A percentile compares a stretch with the other conserved stretches of the same genome.
These are phyloP conservation scores for Leccinum variabile DNA, from an alignment of 1,284 basidiomycete species.

Conservation along the genomic window DNA sequence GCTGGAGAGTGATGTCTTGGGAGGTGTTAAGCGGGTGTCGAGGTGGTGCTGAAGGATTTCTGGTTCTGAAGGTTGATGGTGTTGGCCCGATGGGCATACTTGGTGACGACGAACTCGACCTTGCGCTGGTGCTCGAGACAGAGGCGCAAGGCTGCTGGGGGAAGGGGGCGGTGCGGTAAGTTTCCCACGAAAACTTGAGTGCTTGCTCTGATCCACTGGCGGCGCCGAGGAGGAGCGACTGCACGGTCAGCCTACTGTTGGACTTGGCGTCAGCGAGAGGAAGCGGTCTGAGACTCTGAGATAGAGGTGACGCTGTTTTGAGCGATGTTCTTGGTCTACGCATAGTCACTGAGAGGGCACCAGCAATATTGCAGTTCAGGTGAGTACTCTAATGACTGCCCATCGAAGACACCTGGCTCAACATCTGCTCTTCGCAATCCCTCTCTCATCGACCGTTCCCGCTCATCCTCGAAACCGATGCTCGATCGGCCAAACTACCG, in stretches of 20 bases:
- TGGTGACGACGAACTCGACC: too few species aligned
- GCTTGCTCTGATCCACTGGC: too few species aligned
- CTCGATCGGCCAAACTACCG: conserved; percentile 35
- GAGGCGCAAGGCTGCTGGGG: too few species aligned
- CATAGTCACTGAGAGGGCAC: too few species aligned
- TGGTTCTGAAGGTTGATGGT: too few species aligned
- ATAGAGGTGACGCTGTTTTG: conserved; percentile 47
- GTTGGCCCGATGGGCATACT: too few species aligned
- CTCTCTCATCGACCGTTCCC: conserved; percentile 53
- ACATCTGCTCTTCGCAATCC: conserved; percentile 58
- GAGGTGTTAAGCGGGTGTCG: conserved; percentile 62
- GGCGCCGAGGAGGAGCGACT: conserved; percentile 44
- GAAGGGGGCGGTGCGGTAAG: too few species aligned
- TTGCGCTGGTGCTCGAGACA: too few species aligned
- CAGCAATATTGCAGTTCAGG: too few species aligned
- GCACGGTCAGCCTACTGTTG: conserved; percentile 81
- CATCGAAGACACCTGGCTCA: conserved; percentile 42
- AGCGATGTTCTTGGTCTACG: too few species aligned
- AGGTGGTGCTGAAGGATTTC: conserved; percentile 48
- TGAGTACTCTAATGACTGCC: conserved; percentile 9
- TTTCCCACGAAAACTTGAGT: too few species aligned
- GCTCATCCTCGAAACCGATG: conserved; percentile 60
- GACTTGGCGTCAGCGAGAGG: conserved; percentile 86
- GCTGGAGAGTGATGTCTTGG: conserved; percentile 93
- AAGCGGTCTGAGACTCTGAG: conserved; percentile 83